These are phyloP conservation scores for Mortierella sp. DNA, from an alignment of 371 early-diverging fungal genomes.

Conservation along the genomic window DNA sequence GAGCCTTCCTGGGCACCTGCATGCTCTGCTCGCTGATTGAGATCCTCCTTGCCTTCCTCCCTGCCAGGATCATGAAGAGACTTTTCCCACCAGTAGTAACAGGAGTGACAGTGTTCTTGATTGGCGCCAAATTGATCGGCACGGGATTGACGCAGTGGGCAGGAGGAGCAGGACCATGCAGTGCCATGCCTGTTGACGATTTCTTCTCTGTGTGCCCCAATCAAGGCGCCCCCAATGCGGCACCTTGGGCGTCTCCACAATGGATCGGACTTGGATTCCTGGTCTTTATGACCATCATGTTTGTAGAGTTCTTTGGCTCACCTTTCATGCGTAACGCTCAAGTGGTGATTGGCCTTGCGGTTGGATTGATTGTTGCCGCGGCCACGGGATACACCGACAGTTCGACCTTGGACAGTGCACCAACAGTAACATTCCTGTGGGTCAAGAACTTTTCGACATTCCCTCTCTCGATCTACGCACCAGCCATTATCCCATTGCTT, in stretches of 20 bases:
- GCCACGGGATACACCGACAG: conserved; percentile 64
- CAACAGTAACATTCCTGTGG: conserved; percentile 69
- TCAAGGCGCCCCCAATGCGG: conserved; percentile 63
- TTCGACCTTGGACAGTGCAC: conserved; percentile 58
- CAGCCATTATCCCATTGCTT: conserved; percentile 71
- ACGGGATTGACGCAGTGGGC: conserved; percentile 69
- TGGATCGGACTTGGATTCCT: conserved; percentile 72
- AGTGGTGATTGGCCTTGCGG: conserved; percentile 69
- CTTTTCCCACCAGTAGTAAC: conserved; percentile 72
- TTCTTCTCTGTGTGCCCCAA: conserved; percentile 65
- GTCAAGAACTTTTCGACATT: conserved; percentile 56
- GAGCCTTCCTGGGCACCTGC: conserved; percentile 69
- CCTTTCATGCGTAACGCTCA: conserved; percentile 73
- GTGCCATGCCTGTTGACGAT: conserved; percentile 60
- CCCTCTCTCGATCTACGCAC: conserved; percentile 68
- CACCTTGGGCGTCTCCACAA: conserved; percentile 71
- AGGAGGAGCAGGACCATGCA: conserved; percentile 63
- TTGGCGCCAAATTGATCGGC: conserved; percentile 65
- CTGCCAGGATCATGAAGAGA: conserved; percentile 63
- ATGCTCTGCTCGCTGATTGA: conserved; percentile 67
- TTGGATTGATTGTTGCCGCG: conserved; percentile 70
- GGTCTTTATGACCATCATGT: conserved; percentile 67
- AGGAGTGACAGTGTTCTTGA: conserved; percentile 67
- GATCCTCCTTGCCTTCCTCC: conserved; percentile 65
- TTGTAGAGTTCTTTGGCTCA: conserved; percentile 73